These are phyloP conservation scores for Crithidia expoeki DNA, from an alignment of 208 protist genomes.

Conservation along the genomic window DNA sequence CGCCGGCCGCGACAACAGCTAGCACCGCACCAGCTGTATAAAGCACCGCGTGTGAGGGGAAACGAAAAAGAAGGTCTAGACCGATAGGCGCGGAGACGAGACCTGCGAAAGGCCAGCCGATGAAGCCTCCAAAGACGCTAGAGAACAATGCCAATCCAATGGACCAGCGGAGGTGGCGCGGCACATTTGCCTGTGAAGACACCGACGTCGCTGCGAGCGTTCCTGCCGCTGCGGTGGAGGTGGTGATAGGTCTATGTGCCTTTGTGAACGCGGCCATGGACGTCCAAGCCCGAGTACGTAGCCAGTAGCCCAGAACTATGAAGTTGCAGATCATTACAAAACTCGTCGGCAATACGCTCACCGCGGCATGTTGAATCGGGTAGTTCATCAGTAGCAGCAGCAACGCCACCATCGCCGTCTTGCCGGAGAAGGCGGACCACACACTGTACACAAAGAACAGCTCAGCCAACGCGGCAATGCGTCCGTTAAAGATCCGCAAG, in stretches of 20 bases:
- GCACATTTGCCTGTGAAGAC: too few species aligned
- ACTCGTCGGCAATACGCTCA: constrained; percentile 79
- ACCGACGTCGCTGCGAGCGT: not conserved
- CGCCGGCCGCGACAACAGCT: constrained; percentile 18
- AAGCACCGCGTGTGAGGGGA: constrained; percentile 30
- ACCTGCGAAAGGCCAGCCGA: constrained; percentile 93
- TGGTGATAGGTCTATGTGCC: not conserved
- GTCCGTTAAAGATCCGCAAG: constrained; percentile 63
- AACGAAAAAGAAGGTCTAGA: constrained; percentile 69
- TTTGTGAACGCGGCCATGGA: not conserved
- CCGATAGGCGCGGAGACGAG: constrained; percentile 82
- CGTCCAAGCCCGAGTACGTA: constrained; percentile 41
- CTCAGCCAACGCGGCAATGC: constrained; percentile 45
- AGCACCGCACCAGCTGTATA: constrained; percentile 32
- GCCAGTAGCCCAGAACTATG: constrained; percentile 59
- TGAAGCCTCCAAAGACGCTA: constrained; percentile 49
- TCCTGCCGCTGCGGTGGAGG: not conserved
- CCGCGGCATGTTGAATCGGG: constrained; percentile 74
- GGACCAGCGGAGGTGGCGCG: constrained; percentile 1
- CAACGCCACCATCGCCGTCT: constrained; percentile 47
- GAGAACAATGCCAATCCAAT: constrained; percentile 50
- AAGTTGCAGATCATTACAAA: constrained; percentile 90
- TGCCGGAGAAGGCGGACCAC: constrained; percentile 46
- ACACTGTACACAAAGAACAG: constrained; percentile 71
- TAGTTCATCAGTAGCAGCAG: constrained; percentile 65